These are phyloP conservation scores for Elymus sibiricus DNA, from an alignment of 176 grass and related monocot species.

Conservation along the genomic window DNA sequence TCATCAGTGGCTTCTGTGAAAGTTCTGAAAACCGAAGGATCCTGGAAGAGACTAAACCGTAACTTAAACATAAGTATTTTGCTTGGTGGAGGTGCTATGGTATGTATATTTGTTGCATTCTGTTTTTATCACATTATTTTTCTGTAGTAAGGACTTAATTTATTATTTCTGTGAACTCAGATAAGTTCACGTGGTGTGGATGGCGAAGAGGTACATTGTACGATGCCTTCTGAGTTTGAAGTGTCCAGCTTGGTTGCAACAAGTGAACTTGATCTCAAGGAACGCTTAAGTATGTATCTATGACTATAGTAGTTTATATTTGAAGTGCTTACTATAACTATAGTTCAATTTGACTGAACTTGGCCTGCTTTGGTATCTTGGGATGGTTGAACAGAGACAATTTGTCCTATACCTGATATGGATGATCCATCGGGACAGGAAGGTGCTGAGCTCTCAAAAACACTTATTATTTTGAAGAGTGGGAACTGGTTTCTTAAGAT, in stretches of 20 bases:
- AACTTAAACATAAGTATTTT: conserved; percentile 62
- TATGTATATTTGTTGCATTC: conserved; percentile 17
- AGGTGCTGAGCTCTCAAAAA: conserved; percentile 69
- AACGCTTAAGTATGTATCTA: conserved; percentile 49
- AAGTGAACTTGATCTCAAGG: conserved; percentile 55
- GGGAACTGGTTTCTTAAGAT: conserved; percentile 79
- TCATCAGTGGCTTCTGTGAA: conserved; percentile 60
- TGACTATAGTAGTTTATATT: neutral
- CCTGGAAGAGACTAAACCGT: conserved; percentile 58
- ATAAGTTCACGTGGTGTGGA: conserved; percentile 64
- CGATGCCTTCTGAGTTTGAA: conserved; percentile 60
- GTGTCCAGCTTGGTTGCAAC: conserved; percentile 50
- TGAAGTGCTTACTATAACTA: neutral
- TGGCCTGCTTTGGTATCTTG: neutral
- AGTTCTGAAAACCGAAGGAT: conserved; percentile 64
- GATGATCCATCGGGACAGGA: conserved; percentile 45
- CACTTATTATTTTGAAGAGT: conserved; percentile 68
- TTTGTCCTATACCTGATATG: conserved; percentile 60
- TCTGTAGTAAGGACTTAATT: neutral
- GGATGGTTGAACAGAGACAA: conserved; percentile 51
- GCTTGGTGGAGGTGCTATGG: conserved; percentile 83
- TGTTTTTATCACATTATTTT: neutral
- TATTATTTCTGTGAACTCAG: conserved; percentile 31
- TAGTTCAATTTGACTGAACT: neutral
- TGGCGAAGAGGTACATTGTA: conserved; percentile 61